phyloP scores from a whole-genome alignment of 2,329 filamentous ascomycete genomes.

The Lachnellula hyalina region DNA sequence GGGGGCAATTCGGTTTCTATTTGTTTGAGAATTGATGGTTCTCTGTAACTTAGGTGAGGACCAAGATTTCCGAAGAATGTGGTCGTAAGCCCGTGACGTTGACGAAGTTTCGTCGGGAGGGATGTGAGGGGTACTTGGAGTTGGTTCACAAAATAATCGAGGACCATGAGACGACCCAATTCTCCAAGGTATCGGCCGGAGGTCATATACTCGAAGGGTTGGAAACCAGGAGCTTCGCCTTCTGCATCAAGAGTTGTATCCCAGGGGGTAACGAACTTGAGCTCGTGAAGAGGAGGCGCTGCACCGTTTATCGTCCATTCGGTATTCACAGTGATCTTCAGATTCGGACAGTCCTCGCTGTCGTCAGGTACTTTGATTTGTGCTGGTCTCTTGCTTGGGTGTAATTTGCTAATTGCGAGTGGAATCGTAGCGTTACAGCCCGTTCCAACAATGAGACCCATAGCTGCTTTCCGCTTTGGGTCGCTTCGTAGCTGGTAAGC shows the following conservation, averaged over 20 bases:
- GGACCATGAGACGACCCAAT: conserved; percentile 69
- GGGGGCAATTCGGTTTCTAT: conserved; percentile 50
- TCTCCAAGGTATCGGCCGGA: conserved; percentile 90
- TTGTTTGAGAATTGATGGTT: conserved; percentile 38
- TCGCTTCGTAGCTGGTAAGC: conserved; percentile 63
- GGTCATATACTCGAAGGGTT: conserved; percentile 97
- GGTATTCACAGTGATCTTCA: conserved; percentile 73
- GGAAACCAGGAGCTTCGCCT: conserved; percentile 74
- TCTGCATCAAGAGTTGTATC: conserved; percentile 61
- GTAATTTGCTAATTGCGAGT: conserved; percentile 57
- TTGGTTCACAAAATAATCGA: conserved; percentile 70
- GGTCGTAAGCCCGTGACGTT: conserved; percentile 49
- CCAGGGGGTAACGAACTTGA: conserved; percentile 64
- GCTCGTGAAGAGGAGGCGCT: conserved; percentile 57
- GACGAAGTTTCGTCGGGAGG: conserved; percentile 18
- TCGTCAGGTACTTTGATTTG: conserved; percentile 45
- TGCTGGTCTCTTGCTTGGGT: conserved; percentile 54
- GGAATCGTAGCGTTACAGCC: conserved; percentile 78
- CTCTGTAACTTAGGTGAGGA: conserved; percentile 40
- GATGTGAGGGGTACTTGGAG: conserved; percentile 13
- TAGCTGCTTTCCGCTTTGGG: conserved; percentile 59
- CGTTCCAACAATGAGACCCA: conserved; percentile 78
- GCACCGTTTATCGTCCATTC: conserved; percentile 80
- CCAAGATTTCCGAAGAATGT: conserved; percentile 67
- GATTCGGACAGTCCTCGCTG: conserved; percentile 40